phyloP scores from a whole-genome alignment of 2,329 filamentous ascomycete species.

The Penicillium sp. region DNA sequence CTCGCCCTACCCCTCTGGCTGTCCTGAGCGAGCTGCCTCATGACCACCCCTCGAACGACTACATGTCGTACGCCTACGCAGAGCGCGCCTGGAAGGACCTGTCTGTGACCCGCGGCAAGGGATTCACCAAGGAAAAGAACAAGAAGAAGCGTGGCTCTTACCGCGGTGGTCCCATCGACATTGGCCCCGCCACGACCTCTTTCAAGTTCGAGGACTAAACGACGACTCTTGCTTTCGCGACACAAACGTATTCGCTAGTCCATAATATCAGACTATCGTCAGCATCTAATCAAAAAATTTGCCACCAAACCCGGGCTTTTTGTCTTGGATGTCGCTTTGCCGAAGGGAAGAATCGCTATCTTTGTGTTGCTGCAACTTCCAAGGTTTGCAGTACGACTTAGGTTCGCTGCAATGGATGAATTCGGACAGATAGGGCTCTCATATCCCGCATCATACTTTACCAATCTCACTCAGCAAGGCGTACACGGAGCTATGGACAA shows the following conservation, averaged over 20 bases:
- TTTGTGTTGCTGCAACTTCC: neutral
- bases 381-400: neutral
- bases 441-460: neutral
- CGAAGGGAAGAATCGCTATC: neutral
- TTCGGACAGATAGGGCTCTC: neutral
- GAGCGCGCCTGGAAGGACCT: constrained; percentile 80
- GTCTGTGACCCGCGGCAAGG: constrained; percentile 85
- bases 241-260: neutral
- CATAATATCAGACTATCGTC: constrained; percentile 1
- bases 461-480: constrained; percentile 13
- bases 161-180: constrained; percentile 79
- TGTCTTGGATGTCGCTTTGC: constrained; percentile 4
- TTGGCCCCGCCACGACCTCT: constrained; percentile 61
- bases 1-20: constrained; percentile 66
- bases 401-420: neutral
- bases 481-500: constrained; percentile 13
- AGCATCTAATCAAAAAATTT: neutral
- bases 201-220: constrained; percentile 93
- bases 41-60: constrained; percentile 70
- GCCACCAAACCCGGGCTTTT: neutral
- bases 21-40: constrained; percentile 59
- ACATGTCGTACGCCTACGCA: constrained; percentile 76
- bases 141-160: constrained; percentile 92
- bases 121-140: constrained; percentile 99
- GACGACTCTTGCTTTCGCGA: constrained; percentile 3